Evolutionary conservation across 805 yeast genomes (phyloP).

Genomic region (Metschnikowia chrysomelidarum): DNA sequence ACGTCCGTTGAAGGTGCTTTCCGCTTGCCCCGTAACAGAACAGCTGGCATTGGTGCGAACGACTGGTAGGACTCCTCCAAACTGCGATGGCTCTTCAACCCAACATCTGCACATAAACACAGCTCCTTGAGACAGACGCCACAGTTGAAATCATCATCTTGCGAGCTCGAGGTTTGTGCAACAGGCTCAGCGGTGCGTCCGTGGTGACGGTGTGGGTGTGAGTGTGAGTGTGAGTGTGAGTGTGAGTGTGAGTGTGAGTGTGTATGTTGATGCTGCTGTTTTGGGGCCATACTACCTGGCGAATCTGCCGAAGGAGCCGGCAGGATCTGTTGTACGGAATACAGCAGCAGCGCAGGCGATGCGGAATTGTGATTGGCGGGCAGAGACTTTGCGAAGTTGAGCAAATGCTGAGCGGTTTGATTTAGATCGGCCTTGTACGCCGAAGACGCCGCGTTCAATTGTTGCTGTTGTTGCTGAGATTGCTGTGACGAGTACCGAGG

Average conservation of each 20-base stretch:
- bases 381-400: conserved; percentile 20
- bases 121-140: conserved; percentile 68
- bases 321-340: conserved; percentile 47
- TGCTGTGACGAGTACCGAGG: not conserved
- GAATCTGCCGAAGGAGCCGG: conserved; percentile 53
- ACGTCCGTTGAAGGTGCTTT: conserved; percentile 15
- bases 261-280: conserved; percentile 2
- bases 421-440: conserved; percentile 16
- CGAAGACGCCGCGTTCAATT: not conserved
- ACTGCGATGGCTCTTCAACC: conserved; percentile 31
- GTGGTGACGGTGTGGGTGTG: not conserved
- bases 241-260: too few relatives aligned
- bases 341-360: conserved; percentile 27
- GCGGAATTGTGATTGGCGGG: conserved; percentile 15
- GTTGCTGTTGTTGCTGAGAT: too few relatives aligned
- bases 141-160: conserved; percentile 48
- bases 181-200: too few relatives aligned
- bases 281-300: conserved; percentile 30
- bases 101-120: conserved; percentile 61
- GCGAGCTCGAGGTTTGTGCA: too few relatives aligned
- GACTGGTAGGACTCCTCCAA: conserved; percentile 36
- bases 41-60: conserved; percentile 66
- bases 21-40: conserved; percentile 48
- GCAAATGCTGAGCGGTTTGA: conserved; percentile 22
- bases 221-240: too few relatives aligned